Evolutionary conservation across 345 rosid genomes (phyloP), one percentile per base, ranked within the genome.

Genomic region (Durio zibethinus): DNA sequence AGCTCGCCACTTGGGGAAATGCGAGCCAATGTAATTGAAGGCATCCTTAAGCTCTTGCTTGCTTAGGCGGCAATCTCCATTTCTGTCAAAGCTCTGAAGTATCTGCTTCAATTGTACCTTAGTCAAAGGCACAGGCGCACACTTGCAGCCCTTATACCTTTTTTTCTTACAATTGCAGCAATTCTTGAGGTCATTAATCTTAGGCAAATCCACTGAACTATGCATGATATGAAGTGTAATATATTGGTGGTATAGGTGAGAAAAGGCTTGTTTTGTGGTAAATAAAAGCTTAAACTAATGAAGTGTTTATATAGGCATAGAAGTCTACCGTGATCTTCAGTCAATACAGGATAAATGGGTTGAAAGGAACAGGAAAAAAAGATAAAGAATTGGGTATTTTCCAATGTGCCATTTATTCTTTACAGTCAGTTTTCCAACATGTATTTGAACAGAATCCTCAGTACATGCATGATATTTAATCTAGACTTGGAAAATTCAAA

Each of bases 31-130:
- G 72, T 50, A 33, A 4, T 27, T 2, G 64, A 80, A 80, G 66
- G 79, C 83, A 0, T 69, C 42, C 56, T 20, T 29, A 48, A 77
- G 79, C 69, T 83, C 83, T 56, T 80, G 64, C 47, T 25, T 52
- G 81, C 79, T 80, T 2, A 80, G 81, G 8, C 76, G 79, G 23
- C 52, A 31, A 38, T 83, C 81, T 27, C 72, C 14, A 38, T 83
- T 16, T 1, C 20, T 21, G 60, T 80, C 81, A 54, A 21, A 77
- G 6, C 40, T 43, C 75, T 7, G 20, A 6, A 83, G 60, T 21
- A 74, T 6, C 4, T 1, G 2, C 71, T 83, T 80, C 64, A 77
- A 20, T 36, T 80, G 52, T 2, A 40, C 60, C 75, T 77, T 76
- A 15, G 72, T 69, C 7, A 62, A 23, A 27, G 79, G 66, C 31